Percentiles rank a stretch among this genome's conserved stretches.
Evolutionary conservation across 1,284 basidiomycete species (phyloP).

Genomic region (Naganishia cerealis): DNA sequence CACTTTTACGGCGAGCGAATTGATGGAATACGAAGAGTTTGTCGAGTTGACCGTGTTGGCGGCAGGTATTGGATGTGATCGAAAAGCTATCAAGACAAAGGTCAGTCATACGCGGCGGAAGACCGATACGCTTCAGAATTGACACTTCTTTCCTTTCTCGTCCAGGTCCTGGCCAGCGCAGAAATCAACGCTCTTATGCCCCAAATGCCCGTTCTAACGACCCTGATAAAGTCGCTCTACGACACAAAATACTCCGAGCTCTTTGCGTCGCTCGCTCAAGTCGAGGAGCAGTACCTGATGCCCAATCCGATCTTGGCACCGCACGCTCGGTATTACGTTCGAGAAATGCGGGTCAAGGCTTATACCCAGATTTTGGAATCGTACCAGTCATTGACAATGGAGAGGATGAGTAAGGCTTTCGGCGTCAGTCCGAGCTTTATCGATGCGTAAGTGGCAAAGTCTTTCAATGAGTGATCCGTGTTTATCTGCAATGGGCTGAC

Average conservation of each 20-base stretch:
- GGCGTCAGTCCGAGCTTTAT: constrained; percentile 87
- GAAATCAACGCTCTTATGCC: constrained; percentile 58
- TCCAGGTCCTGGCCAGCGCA: constrained; percentile 59
- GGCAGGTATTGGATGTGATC: constrained; percentile 71
- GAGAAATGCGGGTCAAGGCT: constrained; percentile 94
- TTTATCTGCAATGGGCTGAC: constrained; percentile 1
- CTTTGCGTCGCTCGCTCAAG: constrained; percentile 82
- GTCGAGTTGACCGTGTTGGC: constrained; percentile 81
- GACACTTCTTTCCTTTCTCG: constrained; percentile 45
- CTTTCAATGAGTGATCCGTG: no score
- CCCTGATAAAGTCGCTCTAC: constrained; percentile 66
- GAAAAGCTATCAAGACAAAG: constrained; percentile 91
- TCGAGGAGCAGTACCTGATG: constrained; percentile 82
- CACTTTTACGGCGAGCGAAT: constrained; percentile 90
- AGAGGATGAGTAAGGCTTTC: constrained; percentile 82
- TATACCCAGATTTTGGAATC: constrained; percentile 89
- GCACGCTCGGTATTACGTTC: constrained; percentile 86
- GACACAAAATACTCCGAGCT: constrained; percentile 93
- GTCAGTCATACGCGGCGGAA: constrained; percentile 54
- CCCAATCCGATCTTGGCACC: constrained; percentile 81
- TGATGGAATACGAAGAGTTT: constrained; percentile 88
- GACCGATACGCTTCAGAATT: not conserved
- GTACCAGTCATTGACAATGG: constrained; percentile 85
- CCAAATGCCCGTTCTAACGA: constrained; percentile 57
- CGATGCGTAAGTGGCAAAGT: constrained; percentile 65